Conservation (phyloP, 192 early-diverging fungal genomes). For the Pilaira anomala region DNA sequence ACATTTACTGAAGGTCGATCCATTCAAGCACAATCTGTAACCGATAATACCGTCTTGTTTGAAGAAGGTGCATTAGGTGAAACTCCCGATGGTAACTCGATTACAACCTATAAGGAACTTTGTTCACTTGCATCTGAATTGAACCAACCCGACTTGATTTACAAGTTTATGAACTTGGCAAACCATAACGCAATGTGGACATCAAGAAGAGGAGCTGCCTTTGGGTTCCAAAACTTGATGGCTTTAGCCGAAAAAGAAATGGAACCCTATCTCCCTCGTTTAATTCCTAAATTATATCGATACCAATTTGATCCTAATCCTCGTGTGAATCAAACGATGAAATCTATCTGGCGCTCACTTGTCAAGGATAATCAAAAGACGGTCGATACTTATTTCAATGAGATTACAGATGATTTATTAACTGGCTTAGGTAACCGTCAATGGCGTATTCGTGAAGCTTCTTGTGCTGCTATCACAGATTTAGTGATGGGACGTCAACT, state of each 20-base stretch:
- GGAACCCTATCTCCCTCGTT: constrained; percentile 68
- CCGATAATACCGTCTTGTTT: constrained; percentile 74
- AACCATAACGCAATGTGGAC: constrained; percentile 91
- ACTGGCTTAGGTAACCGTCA: constrained; percentile 71
- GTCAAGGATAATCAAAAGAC: constrained; percentile 66
- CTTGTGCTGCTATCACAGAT: constrained; percentile 71
- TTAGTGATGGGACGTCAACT: constrained; percentile 65
- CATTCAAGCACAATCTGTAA: constrained; percentile 52
- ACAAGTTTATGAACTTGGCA: constrained; percentile 91
- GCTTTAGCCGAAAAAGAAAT: constrained; percentile 76
- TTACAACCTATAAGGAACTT: constrained; percentile 76
- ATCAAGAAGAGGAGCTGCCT: constrained; percentile 81
- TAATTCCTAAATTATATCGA: constrained; percentile 84
- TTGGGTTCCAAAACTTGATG: constrained; percentile 83
- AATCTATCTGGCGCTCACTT: constrained; percentile 82
- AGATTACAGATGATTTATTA: constrained; percentile 81
- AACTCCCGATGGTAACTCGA: constrained; percentile 68
- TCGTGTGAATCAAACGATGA: constrained; percentile 85
- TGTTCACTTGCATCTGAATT: constrained; percentile 89
- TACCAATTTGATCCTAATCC: constrained; percentile 91
- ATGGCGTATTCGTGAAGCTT: constrained; percentile 87
- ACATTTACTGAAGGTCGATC: constrained; percentile 72
- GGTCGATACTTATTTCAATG: constrained; percentile 71
- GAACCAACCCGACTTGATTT: constrained; percentile 91
- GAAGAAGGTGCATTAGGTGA: constrained; percentile 62